Evolutionary conservation across 129 eudicot species (phyloP).

Genomic region (Centaurea solstitialis): DNA sequence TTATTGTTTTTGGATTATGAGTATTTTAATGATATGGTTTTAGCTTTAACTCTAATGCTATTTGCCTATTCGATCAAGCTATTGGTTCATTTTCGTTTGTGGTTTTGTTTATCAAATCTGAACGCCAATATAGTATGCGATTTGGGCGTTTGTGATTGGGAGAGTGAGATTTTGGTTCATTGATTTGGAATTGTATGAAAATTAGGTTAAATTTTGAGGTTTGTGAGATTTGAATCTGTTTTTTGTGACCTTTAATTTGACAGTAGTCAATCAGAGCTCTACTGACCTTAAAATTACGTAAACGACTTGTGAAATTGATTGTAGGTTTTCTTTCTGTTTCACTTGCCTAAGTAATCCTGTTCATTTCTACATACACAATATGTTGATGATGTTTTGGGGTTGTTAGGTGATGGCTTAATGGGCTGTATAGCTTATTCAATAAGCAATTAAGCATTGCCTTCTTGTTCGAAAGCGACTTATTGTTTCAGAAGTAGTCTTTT

Average conservation of each 20-base stretch:
- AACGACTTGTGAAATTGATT: no score
- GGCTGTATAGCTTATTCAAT: no score
- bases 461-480: no score
- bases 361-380: no score
- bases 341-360: no score
- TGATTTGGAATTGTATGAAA: neutral
- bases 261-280: neutral
- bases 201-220: neutral
- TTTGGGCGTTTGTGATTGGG: neutral
- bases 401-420: no score
- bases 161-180: neutral
- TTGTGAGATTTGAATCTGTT: neutral
- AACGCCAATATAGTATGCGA: neutral
- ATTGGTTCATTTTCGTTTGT: neutral
- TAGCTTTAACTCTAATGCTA: neutral
- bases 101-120: neutral
- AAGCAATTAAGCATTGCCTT: no score
- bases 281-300: neutral
- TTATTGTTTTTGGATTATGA: neutral
- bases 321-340: neutral
- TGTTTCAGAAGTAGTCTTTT: no score
- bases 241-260: neutral
- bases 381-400: no score
- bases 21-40: neutral
- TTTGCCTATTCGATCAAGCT: neutral